phyloP scores from a whole-genome alignment of 371 early-diverging fungal species.

The Syncephalastrum sp. region DNA sequence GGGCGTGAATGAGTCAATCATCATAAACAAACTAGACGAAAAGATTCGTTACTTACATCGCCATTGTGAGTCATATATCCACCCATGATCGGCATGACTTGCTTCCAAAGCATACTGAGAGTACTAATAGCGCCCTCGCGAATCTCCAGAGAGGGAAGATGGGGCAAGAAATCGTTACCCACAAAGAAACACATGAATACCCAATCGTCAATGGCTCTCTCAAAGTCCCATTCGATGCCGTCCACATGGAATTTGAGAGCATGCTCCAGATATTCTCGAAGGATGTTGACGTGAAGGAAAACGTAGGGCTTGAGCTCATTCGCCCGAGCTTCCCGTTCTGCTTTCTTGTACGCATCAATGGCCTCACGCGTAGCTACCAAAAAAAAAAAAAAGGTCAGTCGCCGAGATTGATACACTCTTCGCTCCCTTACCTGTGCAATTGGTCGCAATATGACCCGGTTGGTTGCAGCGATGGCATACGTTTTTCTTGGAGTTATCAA shows the following conservation, averaged over 20 bases:
- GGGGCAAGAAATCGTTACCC: constrained; percentile 99
- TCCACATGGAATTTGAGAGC: constrained; percentile 73
- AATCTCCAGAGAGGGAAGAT: constrained; percentile 97
- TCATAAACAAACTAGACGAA: background rate
- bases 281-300: constrained; percentile 82
- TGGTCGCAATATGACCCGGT: constrained; percentile 75
- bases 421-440: constrained; percentile 67
- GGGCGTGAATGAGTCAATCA: too few relatives aligned
- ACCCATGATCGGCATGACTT: constrained; percentile 67
- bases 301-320: constrained; percentile 81
- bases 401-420: background rate
- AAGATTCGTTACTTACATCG: constrained; percentile 29
- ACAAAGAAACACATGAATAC: constrained; percentile 99
- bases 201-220: constrained; percentile 98
- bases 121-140: constrained; percentile 96
- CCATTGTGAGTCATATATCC: constrained; percentile 90
- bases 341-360: constrained; percentile 18
- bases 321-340: constrained; percentile 56
- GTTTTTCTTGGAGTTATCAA: constrained; percentile 55
- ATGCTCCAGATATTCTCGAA: constrained; percentile 92
- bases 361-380: constrained; percentile 11
- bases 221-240: constrained; percentile 77
- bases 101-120: constrained; percentile 87
- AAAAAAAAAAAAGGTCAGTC: constrained; percentile 1
- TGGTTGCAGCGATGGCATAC: constrained; percentile 84